phyloP scores from a whole-genome alignment of 768 basidiomycete species.

The Rhodotorula toruloides region DNA sequence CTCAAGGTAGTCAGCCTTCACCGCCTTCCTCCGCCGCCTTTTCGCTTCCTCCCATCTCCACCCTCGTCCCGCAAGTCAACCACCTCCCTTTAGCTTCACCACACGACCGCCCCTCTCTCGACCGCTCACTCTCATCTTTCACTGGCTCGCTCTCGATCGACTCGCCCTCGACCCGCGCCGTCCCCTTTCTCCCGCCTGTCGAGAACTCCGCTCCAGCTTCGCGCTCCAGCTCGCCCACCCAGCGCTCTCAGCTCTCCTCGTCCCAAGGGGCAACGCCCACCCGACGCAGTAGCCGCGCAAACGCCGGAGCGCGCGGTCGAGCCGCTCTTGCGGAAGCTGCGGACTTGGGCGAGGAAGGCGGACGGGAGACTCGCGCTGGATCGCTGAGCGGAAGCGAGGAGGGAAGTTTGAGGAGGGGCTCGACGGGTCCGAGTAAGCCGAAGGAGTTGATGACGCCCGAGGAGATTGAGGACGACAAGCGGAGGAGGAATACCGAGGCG shows the following conservation, averaged over 20 bases:
- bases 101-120: background rate
- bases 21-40: too few relatives aligned
- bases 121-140: too few relatives aligned
- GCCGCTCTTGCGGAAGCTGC: background rate
- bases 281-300: background rate
- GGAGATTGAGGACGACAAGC: conserved; percentile 31
- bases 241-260: background rate
- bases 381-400: background rate
- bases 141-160: background rate
- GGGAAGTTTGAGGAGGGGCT: background rate
- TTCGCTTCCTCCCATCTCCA: background rate
- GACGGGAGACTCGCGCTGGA: background rate
- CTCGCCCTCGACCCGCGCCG: background rate
- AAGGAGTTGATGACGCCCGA: conserved; percentile 17
- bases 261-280: background rate
- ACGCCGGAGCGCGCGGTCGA: conserved; percentile 5
- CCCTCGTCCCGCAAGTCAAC: background rate
- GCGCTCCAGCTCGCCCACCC: background rate
- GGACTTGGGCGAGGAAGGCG: background rate
- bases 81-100: background rate
- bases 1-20: background rate
- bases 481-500: conserved; percentile 32
- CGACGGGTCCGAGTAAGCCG: too few relatives aligned
- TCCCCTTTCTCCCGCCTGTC: background rate
- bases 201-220: background rate